Percentiles rank a stretch among this genome's conserved stretches.
phyloP scores from a whole-genome alignment of 208 protist species.

The Phytomonas sp. region DNA sequence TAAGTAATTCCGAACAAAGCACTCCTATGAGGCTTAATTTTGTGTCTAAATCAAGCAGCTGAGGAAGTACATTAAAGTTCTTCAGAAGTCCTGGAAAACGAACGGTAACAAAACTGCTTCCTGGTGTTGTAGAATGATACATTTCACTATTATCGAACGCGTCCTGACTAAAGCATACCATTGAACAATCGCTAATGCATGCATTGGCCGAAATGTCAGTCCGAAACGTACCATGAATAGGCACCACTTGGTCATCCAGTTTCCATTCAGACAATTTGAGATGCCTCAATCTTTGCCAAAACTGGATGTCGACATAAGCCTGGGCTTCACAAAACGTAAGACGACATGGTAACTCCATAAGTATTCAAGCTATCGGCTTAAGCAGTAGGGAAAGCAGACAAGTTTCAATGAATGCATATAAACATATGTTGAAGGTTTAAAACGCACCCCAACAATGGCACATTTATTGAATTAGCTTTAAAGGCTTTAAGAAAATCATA shows the following conservation, averaged over 20 bases:
- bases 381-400: neutral
- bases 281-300: conserved; percentile 50
- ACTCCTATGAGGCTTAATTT: neutral
- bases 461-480: neutral
- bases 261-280: conserved; percentile 51
- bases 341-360: conserved; percentile 1
- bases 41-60: conserved; percentile 15
- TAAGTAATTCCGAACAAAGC: conserved; percentile 4
- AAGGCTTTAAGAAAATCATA: neutral
- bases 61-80: conserved; percentile 19
- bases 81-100: conserved; percentile 16
- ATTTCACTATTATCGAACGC: neutral
- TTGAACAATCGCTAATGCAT: conserved; percentile 5
- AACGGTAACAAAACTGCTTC: conserved; percentile 13
- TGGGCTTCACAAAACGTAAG: conserved; percentile 27
- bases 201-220: conserved; percentile 15
- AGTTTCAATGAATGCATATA: neutral
- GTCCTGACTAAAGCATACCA: neutral
- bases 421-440: neutral
- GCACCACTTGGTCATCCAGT: conserved; percentile 33
- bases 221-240: conserved; percentile 21
- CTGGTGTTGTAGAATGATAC: neutral
- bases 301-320: conserved; percentile 42
- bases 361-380: neutral
- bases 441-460: neutral